phyloP scores from a whole-genome alignment of 192 early-diverging fungal genomes.

The Coemansia sp. region DNA sequence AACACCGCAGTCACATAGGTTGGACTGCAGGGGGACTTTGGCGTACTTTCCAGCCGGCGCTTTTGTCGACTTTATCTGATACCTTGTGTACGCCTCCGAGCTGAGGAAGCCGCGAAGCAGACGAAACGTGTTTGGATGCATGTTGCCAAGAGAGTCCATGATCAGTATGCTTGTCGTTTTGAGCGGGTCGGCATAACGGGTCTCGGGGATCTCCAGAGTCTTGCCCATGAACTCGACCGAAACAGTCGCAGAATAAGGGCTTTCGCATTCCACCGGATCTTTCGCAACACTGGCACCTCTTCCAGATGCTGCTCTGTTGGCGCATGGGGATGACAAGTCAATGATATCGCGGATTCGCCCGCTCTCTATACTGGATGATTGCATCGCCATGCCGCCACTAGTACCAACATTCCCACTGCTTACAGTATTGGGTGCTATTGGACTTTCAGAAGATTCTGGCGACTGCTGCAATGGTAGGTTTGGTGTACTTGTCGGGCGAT shows the following conservation, averaged over 20 bases:
- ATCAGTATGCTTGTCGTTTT: constrained; percentile 29
- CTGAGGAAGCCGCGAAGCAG: constrained; percentile 52
- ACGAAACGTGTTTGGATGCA: constrained; percentile 28
- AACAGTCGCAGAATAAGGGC: constrained; percentile 1
- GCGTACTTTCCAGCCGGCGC: constrained; percentile 52
- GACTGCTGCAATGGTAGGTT: too few species aligned
- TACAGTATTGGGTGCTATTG: too few species aligned
- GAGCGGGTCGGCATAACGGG: constrained; percentile 19
- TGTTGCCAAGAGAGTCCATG: constrained; percentile 44
- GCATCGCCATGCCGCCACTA: too few species aligned
- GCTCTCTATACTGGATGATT: too few species aligned
- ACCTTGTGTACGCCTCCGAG: constrained; percentile 54
- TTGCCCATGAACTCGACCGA: constrained; percentile 15
- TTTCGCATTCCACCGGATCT: too few species aligned
- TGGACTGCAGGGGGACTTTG: constrained; percentile 71
- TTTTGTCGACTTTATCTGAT: constrained; percentile 32
- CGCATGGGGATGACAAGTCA: constrained; percentile 4
- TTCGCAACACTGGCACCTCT: too few species aligned
- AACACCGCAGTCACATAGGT: constrained; percentile 86
- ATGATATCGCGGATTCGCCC: constrained; percentile 2
- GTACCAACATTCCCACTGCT: too few species aligned
- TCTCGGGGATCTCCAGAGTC: constrained; percentile 5
- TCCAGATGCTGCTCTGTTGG: too few species aligned
- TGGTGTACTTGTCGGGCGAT: too few species aligned
- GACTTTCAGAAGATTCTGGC: too few species aligned